phyloP scores from a whole-genome alignment of 148 eudicot genomes.

The Camellia granthamiana region DNA sequence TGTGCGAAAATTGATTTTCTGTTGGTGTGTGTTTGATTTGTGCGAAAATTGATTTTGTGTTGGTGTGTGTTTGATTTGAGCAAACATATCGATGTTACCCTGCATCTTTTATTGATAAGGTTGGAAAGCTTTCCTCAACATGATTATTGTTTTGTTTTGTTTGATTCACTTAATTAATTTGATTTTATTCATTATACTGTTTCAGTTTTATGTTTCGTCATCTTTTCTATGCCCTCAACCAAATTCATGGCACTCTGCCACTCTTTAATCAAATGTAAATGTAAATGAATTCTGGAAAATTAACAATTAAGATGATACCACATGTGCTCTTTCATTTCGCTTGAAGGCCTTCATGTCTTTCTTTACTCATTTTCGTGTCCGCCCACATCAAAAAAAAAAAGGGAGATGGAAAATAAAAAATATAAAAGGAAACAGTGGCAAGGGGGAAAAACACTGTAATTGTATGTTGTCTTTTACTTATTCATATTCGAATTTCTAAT shows the following conservation, averaged over 20 bases:
- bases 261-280: not conserved
- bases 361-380: not conserved
- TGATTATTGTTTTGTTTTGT: not conserved
- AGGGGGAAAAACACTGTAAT: too few relatives aligned
- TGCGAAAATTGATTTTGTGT: too few relatives aligned
- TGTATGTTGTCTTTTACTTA: not conserved
- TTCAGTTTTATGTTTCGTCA: not conserved
- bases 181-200: not conserved
- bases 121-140: conserved; percentile 22
- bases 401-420: not conserved
- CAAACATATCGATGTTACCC: conserved; percentile 85
- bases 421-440: not conserved
- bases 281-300: not conserved
- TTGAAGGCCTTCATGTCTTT: not conserved
- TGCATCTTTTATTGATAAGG: conserved; percentile 89
- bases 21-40: too few relatives aligned
- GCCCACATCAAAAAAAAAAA: not conserved
- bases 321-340: not conserved
- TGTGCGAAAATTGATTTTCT: too few relatives aligned
- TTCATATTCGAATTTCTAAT: conserved; percentile 12
- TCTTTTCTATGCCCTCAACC: not conserved
- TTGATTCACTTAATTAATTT: not conserved
- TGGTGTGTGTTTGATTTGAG: too few relatives aligned
- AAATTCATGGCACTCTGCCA: not conserved
- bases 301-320: not conserved